A percentile compares a stretch with the other conserved stretches of the same genome.
Conservation (phyloP, 495 filamentous ascomycete species). For the Penicillium cataractarum region DNA sequence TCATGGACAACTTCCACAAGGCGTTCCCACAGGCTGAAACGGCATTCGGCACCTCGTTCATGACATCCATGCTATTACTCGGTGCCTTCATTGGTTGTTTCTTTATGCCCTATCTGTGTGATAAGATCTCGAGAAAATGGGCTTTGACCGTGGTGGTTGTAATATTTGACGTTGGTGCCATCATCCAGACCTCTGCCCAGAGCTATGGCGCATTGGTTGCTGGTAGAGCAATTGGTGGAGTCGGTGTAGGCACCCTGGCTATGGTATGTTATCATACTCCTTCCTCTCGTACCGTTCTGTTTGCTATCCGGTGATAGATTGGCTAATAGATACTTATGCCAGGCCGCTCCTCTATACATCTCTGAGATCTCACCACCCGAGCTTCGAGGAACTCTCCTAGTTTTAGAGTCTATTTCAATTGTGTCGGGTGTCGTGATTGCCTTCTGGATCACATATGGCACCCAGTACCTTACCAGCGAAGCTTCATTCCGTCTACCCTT, state of each 20-base stretch:
- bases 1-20: constrained; percentile 56
- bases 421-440: constrained; percentile 15
- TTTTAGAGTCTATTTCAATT: constrained; percentile 76
- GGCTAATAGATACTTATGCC: not conserved
- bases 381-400: constrained; percentile 74
- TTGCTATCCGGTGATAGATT: too few relatives aligned
- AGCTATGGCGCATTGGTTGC: constrained; percentile 63
- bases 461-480: constrained; percentile 38
- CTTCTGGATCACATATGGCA: constrained; percentile 61
- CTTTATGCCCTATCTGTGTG: constrained; percentile 59
- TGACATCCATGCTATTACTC: constrained; percentile 62
- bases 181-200: constrained; percentile 55
- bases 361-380: constrained; percentile 75
- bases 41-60: constrained; percentile 51
- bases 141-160: constrained; percentile 54
- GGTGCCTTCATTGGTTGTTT: constrained; percentile 57
- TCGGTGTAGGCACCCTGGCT: constrained; percentile 74
- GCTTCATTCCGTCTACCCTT: constrained; percentile 75
- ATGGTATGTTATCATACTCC: constrained; percentile 31
- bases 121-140: constrained; percentile 58
- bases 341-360: constrained; percentile 72
- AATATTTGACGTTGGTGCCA: constrained; percentile 55
- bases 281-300: not conserved
- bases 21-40: constrained; percentile 45
- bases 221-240: constrained; percentile 68